Conservation (phyloP, 306 rosid species). For the Rosa multiflora region DNA sequence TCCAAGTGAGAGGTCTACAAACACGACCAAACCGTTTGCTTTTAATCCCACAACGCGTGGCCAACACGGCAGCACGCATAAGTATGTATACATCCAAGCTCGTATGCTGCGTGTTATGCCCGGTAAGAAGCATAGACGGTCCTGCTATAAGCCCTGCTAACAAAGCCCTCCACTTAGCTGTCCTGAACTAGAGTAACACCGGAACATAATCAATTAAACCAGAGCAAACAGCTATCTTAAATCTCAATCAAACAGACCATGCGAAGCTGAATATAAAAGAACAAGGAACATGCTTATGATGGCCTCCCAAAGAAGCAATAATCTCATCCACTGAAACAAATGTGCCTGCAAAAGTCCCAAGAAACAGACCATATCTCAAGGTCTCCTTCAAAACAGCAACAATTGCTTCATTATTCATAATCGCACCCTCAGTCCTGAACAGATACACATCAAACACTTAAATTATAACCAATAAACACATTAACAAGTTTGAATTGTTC, state of each 20-base stretch:
- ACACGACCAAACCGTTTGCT: conserved; percentile 77
- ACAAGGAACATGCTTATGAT: conserved; percentile 73
- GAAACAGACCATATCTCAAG: no score
- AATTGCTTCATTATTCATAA: no score
- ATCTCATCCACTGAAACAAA: conserved; percentile 54
- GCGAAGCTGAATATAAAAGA: conserved; percentile 12
- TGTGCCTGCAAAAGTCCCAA: no score
- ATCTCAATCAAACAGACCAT: neutral
- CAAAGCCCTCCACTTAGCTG: conserved; percentile 92
- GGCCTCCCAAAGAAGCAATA: conserved; percentile 70
- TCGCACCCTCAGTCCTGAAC: no score
- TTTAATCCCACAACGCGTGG: conserved; percentile 91
- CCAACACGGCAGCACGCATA: conserved; percentile 91
- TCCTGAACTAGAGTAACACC: conserved; percentile 64
- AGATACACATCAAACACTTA: no score
- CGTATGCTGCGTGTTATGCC: conserved; percentile 77
- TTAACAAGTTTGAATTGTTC: no score
- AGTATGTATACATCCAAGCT: conserved; percentile 92
- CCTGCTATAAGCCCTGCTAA: conserved; percentile 96
- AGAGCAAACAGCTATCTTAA: neutral
- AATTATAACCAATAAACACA: no score
- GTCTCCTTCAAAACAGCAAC: no score
- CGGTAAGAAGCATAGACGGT: conserved; percentile 86
- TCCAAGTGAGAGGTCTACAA: conserved; percentile 97
- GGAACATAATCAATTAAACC: conserved; percentile 25